Base-by-base conservation (phyloP, 73 alveolate genomes). In the Paramecium octaurelia region DNA sequence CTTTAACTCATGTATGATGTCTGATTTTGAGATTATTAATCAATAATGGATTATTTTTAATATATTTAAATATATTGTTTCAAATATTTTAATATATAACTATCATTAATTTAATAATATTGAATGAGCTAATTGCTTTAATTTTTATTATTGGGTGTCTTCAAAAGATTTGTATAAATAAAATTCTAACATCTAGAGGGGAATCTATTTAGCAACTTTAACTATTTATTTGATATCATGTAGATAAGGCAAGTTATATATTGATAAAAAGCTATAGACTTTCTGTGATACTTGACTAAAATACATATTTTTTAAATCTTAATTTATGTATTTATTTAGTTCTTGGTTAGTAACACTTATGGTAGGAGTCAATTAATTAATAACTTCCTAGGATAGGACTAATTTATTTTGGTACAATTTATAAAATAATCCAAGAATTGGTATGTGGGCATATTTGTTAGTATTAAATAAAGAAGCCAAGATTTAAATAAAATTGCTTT, bases 131-230 rank as follows among this genome's bases (percentile, higher is more conserved):
- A 80, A 43, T 24, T 23, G 31, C 44, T 46, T 44, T 24, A 80
- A 18, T 46, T 44, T 27, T n/a, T n/a, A 1, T 2, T 44, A 20
- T 42, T 40, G 43, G 24, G 44, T 50, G 21, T 80, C 91, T 80
- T 59, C 75, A 48, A 43, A 80, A 1, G 76, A 31, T 35, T 80
- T 80, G 23, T 14, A 44, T 42, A 80, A 27, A 80, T 80, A 80
- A 43, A 80, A 80, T 23, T 80, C 91, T 46, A 80, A 23, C 43
- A 80, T 80, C 6, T 44, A 12, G 18, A 48, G 14, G 4, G 91
- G 91, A 48, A 80, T 80, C 29, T 80, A 12, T 42, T 48, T 80
- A 24, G 75, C 70, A 20, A 80, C 75, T 42, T 80, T 42, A 31
- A 43, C 57, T 29, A 80, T 80, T 80, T 80, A 24, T 42, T 80